These are phyloP conservation scores for Populus tremula DNA, from an alignment of 345 rosid genomes.

Conservation along the genomic window DNA sequence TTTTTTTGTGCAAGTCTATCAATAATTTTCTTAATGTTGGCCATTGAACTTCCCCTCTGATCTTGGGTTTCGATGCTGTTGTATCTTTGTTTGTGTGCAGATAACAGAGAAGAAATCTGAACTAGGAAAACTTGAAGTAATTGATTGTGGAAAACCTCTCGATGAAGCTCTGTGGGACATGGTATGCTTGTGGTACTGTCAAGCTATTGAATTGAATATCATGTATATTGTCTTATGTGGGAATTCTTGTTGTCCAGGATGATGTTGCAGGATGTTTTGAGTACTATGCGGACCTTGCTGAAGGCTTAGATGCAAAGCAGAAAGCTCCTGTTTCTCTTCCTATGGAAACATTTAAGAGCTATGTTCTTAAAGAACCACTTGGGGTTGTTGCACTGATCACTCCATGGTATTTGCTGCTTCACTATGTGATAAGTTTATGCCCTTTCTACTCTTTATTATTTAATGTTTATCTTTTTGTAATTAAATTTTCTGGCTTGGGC, in stretches of 20 bases:
- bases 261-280: conserved; percentile 97
- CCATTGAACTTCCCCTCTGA: background rate
- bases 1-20: background rate
- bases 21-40: background rate
- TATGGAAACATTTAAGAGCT: conserved; percentile 67
- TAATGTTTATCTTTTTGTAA: background rate
- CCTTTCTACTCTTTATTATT: background rate
- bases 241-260: conserved; percentile 58
- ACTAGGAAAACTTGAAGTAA: conserved; percentile 80
- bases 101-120: conserved; percentile 70
- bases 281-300: conserved; percentile 94
- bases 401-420: conserved; percentile 63
- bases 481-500: too few species aligned
- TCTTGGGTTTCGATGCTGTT: background rate
- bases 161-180: conserved; percentile 95
- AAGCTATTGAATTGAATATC: background rate
- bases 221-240: conserved; percentile 15
- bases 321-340: conserved; percentile 86
- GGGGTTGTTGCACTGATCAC: conserved; percentile 95
- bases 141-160: conserved; percentile 88
- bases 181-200: conserved; percentile 36
- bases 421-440: background rate
- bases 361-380: conserved; percentile 80
- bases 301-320: conserved; percentile 86
- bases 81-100: conserved; percentile 32